Base-by-base conservation (phyloP, 164 flowering plant genomes). In the Vitis cinerea region DNA sequence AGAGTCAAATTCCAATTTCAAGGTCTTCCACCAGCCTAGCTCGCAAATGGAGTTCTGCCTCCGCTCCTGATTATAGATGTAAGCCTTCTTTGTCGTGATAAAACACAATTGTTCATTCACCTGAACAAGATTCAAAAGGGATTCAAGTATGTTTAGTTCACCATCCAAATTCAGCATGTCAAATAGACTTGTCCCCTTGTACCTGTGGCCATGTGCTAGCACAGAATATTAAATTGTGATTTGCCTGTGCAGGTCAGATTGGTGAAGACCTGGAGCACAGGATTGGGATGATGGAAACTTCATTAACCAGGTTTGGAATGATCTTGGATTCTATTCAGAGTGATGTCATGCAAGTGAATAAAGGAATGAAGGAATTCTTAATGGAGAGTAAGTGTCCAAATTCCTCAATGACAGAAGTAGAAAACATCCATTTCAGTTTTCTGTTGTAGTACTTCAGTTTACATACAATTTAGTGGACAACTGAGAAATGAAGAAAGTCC, bases 251-350 rank as follows among this genome's bases (percentile, higher is more conserved):
- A 93, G 98, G 90, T 75, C 94, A 85, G 72, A 73, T 56, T 55
- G 83, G 81, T 76, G 99, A 95, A 78, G 93, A 88, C 74, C 83
- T 91, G 57, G 95, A 90, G 50, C 90, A 75, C 81, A 85, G 86
- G 74, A 84, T 93, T 63, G 89, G 92, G 64, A 64, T 80, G 81
- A 80, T 93, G 73, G 99, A 91, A 77, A 85, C 86, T 75, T 86
- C 97, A 65, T 48, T 91, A 50, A 90, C 71, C 72, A 85, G 88
- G 78, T 74, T 82, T 72, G 97, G 90, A 66, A 82, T 88, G 85
- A 81, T 90, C 65, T 74, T 95, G 75, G 95, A 93, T 70, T 93
- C 99, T 76, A 79, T 95, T 72, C 98, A 93, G 81, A 78, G 88
- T 56, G 98, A 93, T 69, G 73, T 93, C 63, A 87, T 95, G 87